Conservation (phyloP, 169 alveolate genomes). For the Plasmodium falciparum region DNA sequence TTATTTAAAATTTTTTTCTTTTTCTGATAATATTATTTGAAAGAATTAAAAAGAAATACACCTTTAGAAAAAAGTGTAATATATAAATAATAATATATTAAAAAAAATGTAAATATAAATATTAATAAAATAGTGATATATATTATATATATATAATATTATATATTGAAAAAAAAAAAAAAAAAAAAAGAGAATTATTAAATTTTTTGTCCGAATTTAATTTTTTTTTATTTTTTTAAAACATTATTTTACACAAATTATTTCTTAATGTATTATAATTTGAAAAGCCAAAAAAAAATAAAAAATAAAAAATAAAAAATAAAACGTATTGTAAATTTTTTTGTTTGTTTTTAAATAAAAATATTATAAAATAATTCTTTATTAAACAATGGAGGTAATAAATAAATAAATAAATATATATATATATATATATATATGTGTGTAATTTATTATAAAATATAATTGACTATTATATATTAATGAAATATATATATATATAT, state of each 20-base stretch:
- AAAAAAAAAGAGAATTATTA: too few species aligned
- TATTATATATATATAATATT: too few species aligned
- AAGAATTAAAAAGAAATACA: neutral
- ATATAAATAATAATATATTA: neutral
- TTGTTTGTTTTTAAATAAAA: constrained; percentile 4
- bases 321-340: too few species aligned
- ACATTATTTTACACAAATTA: too few species aligned
- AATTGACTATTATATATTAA: constrained; percentile 1
- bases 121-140: too few species aligned
- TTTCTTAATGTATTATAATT: too few species aligned
- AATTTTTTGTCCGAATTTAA: too few species aligned
- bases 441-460: neutral
- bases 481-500: neutral
- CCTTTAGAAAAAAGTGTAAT: constrained; percentile 2
- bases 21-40: too few species aligned
- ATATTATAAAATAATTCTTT: neutral
- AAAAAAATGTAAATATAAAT: too few species aligned
- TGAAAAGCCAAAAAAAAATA: neutral
- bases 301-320: constrained; percentile 1
- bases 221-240: too few species aligned
- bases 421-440: neutral
- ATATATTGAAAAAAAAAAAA: too few species aligned
- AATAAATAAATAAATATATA: neutral
- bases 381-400: constrained; percentile 52
- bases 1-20: too few species aligned